Evolutionary conservation across 495 filamentous ascomycete genomes (phyloP).

Genomic region (Diplogelasinospora grovesii): DNA sequence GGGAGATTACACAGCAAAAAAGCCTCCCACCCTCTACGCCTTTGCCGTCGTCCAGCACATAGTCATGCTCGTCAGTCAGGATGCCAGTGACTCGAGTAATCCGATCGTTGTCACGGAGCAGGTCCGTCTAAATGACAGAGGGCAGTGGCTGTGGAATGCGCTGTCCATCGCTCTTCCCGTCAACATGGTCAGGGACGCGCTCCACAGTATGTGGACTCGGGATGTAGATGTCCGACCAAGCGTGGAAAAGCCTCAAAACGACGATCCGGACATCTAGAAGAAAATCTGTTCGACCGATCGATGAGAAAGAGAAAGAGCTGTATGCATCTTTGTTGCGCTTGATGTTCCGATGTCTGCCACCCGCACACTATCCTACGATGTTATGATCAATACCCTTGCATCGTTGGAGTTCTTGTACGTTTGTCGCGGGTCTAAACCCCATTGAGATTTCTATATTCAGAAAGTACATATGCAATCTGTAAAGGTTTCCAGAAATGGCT

Average conservation of each 20-base stretch:
- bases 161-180: conserved; percentile 24
- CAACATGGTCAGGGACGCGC: conserved; percentile 16
- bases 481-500: too few species aligned
- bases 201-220: conserved; percentile 9
- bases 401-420: too few species aligned
- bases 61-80: conserved; percentile 21
- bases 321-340: too few species aligned
- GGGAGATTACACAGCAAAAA: conserved; percentile 1
- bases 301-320: background rate
- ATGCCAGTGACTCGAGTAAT: conserved; percentile 9
- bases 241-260: too few species aligned
- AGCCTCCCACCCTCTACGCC: conserved; percentile 22
- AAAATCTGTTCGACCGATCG: too few species aligned
- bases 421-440: too few species aligned
- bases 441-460: too few species aligned
- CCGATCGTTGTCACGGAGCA: conserved; percentile 17
- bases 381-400: too few species aligned
- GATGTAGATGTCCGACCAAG: background rate
- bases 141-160: conserved; percentile 29
- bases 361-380: too few species aligned
- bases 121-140: conserved; percentile 17
- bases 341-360: too few species aligned
- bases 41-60: conserved; percentile 24
- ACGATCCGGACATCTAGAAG: conserved; percentile 21
- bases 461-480: too few species aligned